Conservation (phyloP, 2,329 filamentous ascomycete genomes). For the Dendrostoma leiphaemia region DNA sequence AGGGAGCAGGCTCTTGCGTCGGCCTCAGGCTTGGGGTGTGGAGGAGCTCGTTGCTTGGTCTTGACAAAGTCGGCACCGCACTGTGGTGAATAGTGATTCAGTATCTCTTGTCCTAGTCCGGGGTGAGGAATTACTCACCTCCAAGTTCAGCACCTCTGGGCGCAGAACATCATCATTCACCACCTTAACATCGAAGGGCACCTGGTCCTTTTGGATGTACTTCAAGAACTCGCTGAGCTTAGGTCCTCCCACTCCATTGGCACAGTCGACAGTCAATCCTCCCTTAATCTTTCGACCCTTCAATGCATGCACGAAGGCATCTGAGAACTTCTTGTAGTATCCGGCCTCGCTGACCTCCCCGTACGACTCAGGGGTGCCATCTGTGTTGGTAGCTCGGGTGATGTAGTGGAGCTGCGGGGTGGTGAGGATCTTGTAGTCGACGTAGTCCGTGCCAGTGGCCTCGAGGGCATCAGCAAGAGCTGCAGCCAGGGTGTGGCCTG, state of each 20-base stretch:
- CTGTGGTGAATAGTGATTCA: slow-evolving; percentile 39
- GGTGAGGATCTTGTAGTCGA: slow-evolving; percentile 87
- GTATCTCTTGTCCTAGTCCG: background rate
- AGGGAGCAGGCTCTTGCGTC: slow-evolving; percentile 84
- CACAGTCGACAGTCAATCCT: slow-evolving; percentile 83
- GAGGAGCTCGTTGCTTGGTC: slow-evolving; percentile 89
- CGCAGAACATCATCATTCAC: slow-evolving; percentile 92
- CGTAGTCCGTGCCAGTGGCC: slow-evolving; percentile 69
- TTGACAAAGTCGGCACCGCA: slow-evolving; percentile 97
- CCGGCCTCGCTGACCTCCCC: slow-evolving; percentile 85
- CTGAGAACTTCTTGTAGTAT: slow-evolving; percentile 89
- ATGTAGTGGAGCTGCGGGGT: slow-evolving; percentile 98
- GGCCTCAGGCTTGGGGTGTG: slow-evolving; percentile 71
- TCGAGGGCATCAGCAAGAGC: slow-evolving; percentile 78
- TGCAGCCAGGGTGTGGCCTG: slow-evolving; percentile 77
- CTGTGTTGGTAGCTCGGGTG: slow-evolving; percentile 89
- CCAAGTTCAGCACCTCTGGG: slow-evolving; percentile 83
- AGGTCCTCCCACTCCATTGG: slow-evolving; percentile 93
- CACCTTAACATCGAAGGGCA: slow-evolving; percentile 76
- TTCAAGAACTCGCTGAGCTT: slow-evolving; percentile 87
- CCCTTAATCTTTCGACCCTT: slow-evolving; percentile 72
- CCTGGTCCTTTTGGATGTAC: slow-evolving; percentile 68
- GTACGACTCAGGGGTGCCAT: slow-evolving; percentile 82
- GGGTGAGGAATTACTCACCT: slow-evolving; percentile 53
- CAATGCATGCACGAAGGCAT: slow-evolving; percentile 82